Base-by-base conservation (phyloP, 805 yeast genomes). In the Teunomyces atbi region DNA sequence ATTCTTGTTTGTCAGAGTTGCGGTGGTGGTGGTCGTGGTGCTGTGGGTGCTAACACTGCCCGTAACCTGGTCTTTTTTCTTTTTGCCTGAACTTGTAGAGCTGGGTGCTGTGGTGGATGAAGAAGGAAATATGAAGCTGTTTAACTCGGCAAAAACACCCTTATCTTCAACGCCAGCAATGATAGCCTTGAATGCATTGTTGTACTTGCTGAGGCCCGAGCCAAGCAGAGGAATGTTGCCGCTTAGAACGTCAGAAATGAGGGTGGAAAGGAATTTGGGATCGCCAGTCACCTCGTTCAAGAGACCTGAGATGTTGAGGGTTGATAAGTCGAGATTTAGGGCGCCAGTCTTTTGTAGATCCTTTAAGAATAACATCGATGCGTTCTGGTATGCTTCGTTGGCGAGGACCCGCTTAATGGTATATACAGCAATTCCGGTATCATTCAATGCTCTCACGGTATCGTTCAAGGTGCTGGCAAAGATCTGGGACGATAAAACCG, bases 351-450 rank as follows among this genome's bases (percentile, higher is more conserved):
- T 43, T 21, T 55, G 41, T 27, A 69, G 47, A 45, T 69, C 69
- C 12, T 54, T 43, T n/a, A 58, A 51, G n/a, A 69, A 57, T 13
- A 52, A 54, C 1, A 60, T 73, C 2, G 73, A 66, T 65, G 69
- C 58, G 47, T 68, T 66, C 18, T 64, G 60, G 51, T 71, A 71
- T 3, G 57, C 54, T 46, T 62, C 65, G 46, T 65, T 57, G 10
- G 71, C 63, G 34, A 72, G 49, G 46, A 68, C 58, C 33, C 64
- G 49, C 53, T 72, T 69, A n/a, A 66, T 54, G 8, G 65, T 60
- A 52, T 69, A 66, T 8, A 69, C 68, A 13, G 62, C 66, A 40
- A 72, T 58, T 11, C 71, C 73, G 5, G 77, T 71, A 48, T 70
- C 68, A 56, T 72, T 72, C 45, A 72, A 61, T 7, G 75, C 72